These are phyloP conservation scores for Claviceps maximensis DNA, from an alignment of 2,329 filamentous ascomycete genomes.

Conservation along the genomic window DNA sequence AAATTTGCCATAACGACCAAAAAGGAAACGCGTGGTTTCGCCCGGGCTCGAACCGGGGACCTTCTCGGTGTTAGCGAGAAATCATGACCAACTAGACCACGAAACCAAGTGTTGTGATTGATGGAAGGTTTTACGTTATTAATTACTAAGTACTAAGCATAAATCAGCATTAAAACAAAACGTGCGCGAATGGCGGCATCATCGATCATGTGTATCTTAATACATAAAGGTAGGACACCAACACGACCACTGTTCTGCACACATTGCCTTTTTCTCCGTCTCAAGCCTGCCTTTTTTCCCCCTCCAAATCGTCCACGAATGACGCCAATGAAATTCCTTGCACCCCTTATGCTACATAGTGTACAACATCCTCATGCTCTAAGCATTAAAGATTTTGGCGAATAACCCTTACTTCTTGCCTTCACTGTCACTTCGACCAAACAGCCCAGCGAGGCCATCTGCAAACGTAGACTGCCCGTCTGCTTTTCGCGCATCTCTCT, in stretches of 20 bases:
- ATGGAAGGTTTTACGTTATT: accelerated
- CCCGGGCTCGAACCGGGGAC: slow-evolving; percentile 27
- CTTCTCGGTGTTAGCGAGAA: slow-evolving; percentile 28
- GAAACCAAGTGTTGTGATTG: slow-evolving; percentile 12
- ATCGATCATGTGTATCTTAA: no score
- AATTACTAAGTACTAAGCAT: no score
- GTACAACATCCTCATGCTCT: not conserved
- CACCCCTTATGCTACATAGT: not conserved
- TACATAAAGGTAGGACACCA: not conserved
- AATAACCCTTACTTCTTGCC: not conserved
- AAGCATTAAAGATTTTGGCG: not conserved
- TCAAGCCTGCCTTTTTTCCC: no score
- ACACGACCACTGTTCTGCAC: not conserved
- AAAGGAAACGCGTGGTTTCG: slow-evolving; percentile 20
- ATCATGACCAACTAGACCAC: slow-evolving; percentile 28
- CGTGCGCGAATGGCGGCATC: no score
- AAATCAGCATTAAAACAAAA: no score
- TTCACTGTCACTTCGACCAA: slow-evolving; percentile 16
- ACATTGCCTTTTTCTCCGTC: not conserved
- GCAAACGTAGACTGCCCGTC: slow-evolving; percentile 19
- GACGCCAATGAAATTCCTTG: not conserved
- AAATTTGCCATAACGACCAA: not conserved
- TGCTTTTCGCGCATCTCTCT: slow-evolving; percentile 32
- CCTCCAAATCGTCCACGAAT: no score
- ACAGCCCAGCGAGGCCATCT: slow-evolving; percentile 18